Percentiles rank a stretch among this genome's conserved stretches.
Conservation (phyloP, 2,329 filamentous ascomycete genomes). For the Cladosporium phlei region DNA sequence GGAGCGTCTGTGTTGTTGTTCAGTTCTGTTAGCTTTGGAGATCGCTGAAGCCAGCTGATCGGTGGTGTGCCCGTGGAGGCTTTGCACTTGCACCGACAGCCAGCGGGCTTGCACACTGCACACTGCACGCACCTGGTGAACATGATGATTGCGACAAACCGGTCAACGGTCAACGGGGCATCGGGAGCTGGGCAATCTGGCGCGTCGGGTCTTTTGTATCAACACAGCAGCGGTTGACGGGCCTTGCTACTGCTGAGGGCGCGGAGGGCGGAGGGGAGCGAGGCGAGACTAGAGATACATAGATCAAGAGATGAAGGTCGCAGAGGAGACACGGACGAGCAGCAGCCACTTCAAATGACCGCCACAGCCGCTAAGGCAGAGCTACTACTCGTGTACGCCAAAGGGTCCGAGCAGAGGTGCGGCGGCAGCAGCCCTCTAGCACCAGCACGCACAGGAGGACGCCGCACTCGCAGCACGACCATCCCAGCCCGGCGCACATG, state of each 20-base stretch:
- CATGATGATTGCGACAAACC: constrained; percentile 7
- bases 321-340: constrained; percentile 13
- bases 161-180: constrained; percentile 6
- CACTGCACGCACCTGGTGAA: constrained; percentile 9
- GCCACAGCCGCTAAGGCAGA: constrained; percentile 10
- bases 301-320: constrained; percentile 12
- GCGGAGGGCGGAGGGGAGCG: constrained; percentile 8
- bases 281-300: too few relatives aligned
- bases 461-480: too few relatives aligned
- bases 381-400: constrained; percentile 9
- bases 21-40: constrained; percentile 16
- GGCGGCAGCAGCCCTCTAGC: too few relatives aligned
- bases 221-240: not conserved
- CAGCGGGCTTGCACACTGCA: too few relatives aligned
- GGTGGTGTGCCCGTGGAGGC: constrained; percentile 15
- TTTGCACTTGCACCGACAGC: constrained; percentile 11
- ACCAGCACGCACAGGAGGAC: too few relatives aligned
- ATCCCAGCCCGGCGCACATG: constrained; percentile 4
- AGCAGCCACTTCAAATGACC: constrained; percentile 15
- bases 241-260: constrained; percentile 8
- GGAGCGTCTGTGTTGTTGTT: constrained; percentile 39
- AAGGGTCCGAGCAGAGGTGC: constrained; percentile 10
- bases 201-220: too few relatives aligned
- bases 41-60: not conserved
- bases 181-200: constrained; percentile 7